These are phyloP conservation scores for Paramecium bursaria DNA, from an alignment of 73 alveolate genomes.

Conservation along the genomic window DNA sequence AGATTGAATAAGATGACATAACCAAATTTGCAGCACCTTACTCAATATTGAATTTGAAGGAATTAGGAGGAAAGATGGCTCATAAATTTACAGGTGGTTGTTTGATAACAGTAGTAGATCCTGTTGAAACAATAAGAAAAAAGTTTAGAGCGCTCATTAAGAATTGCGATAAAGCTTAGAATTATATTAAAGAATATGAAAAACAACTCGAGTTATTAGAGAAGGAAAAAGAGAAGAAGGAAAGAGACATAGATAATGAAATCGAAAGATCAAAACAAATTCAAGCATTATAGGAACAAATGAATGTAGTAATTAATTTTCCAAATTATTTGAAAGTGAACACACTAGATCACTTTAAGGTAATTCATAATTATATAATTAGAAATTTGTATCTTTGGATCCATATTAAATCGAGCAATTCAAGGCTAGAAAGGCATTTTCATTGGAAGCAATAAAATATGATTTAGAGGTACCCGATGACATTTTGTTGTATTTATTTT, in stretches of 20 bases:
- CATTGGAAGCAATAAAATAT: constrained; percentile 31
- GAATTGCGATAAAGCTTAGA: constrained; percentile 39
- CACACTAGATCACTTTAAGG: constrained; percentile 52
- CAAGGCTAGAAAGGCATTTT: constrained; percentile 58
- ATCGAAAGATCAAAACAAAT: constrained; percentile 48
- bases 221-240: constrained; percentile 39
- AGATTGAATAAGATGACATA: constrained; percentile 46
- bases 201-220: constrained; percentile 44
- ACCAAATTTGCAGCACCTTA: constrained; percentile 54
- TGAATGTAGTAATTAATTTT: constrained; percentile 16
- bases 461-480: constrained; percentile 42
- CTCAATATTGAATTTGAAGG: constrained; percentile 7
- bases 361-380: not conserved
- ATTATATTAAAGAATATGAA: constrained; percentile 7
- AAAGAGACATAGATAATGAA: constrained; percentile 47
- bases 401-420: constrained; percentile 16
- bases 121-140: constrained; percentile 1
- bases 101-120: constrained; percentile 17
- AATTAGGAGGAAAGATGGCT: constrained; percentile 55
- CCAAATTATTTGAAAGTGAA: constrained; percentile 45
- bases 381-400: constrained; percentile 49
- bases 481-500: constrained; percentile 41
- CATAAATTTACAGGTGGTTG: constrained; percentile 55
- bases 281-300: constrained; percentile 20
- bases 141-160: not conserved